These are phyloP conservation scores for Podospora didyma DNA, from an alignment of 495 filamentous ascomycete genomes.

Conservation along the genomic window DNA sequence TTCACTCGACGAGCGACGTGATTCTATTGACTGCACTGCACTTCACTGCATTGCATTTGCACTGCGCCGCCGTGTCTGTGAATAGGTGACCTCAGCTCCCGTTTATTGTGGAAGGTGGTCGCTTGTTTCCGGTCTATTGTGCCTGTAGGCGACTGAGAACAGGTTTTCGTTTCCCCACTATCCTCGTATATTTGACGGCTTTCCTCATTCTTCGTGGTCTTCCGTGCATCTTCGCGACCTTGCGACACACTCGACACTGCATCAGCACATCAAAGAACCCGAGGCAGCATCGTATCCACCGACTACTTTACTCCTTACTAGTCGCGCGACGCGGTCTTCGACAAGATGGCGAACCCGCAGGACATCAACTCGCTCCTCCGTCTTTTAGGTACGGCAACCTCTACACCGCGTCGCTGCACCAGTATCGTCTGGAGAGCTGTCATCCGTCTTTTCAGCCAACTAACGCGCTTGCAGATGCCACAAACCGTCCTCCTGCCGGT, in stretches of 20 bases:
- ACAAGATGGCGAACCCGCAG: constrained; percentile 27
- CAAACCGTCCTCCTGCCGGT: constrained; percentile 27
- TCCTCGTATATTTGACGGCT: not conserved
- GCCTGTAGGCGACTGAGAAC: not conserved
- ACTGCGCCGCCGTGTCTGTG: not conserved
- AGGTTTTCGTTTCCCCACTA: not conserved
- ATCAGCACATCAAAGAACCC: not conserved
- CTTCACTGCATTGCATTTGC: not conserved
- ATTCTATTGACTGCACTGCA: not conserved
- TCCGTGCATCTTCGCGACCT: not conserved
- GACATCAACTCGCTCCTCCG: constrained; percentile 30
- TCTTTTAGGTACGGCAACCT: constrained; percentile 13
- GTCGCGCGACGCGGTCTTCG: not conserved
- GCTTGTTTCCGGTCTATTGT: not conserved
- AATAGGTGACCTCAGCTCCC: not conserved
- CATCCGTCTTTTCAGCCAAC: not conserved
- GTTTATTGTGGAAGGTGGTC: too few relatives aligned
- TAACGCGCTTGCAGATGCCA: constrained; percentile 15
- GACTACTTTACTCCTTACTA: not conserved
- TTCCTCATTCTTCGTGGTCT: not conserved
- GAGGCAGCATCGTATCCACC: not conserved
- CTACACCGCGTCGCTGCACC: not conserved
- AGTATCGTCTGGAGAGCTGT: too few relatives aligned
- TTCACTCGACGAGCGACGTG: not conserved
- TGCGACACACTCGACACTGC: not conserved